These are phyloP conservation scores for Sporothrix globosa DNA, from an alignment of 2,329 filamentous ascomycete species.

Conservation along the genomic window DNA sequence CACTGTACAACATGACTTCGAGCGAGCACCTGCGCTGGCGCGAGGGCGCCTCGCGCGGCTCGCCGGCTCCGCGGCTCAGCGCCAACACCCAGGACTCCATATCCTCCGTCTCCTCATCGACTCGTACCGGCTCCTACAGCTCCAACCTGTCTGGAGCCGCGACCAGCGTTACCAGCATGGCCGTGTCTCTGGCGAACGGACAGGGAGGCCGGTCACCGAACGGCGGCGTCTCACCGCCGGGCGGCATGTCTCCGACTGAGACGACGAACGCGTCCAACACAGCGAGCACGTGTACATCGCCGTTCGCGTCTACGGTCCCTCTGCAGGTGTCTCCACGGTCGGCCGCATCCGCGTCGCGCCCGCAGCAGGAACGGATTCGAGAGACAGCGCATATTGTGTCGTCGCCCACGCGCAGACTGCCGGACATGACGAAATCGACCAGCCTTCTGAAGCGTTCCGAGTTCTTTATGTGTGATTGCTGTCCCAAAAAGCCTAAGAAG, in stretches of 20 bases:
- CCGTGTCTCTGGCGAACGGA: conserved; percentile 43
- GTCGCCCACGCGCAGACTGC: conserved; percentile 55
- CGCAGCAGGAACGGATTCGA: conserved; percentile 53
- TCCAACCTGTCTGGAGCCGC: conserved; percentile 52
- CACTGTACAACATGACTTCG: conserved; percentile 44
- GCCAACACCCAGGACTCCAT: conserved; percentile 52
- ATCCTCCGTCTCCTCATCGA: conserved; percentile 50
- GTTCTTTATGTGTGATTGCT: conserved; percentile 82
- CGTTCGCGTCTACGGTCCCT: conserved; percentile 54
- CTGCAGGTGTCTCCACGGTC: conserved; percentile 55
- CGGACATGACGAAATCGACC: conserved; percentile 48
- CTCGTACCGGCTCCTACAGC: conserved; percentile 54
- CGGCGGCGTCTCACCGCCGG: conserved; percentile 48
- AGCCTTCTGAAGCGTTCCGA: conserved; percentile 51
- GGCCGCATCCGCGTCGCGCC: conserved; percentile 49
- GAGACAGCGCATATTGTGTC: conserved; percentile 47
- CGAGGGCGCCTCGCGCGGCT: conserved; percentile 54
- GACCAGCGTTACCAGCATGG: conserved; percentile 49
- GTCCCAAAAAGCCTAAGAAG: conserved; percentile 95
- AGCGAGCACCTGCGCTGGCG: conserved; percentile 54
- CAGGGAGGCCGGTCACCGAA: conserved; percentile 52
- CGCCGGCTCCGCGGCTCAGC: conserved; percentile 56
- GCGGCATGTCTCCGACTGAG: conserved; percentile 56
- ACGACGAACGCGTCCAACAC: conserved; percentile 39
- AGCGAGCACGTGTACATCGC: conserved; percentile 48